Base-by-base conservation (phyloP, 2,329 filamentous ascomycete genomes). In the Incumbomyces delicatus region DNA sequence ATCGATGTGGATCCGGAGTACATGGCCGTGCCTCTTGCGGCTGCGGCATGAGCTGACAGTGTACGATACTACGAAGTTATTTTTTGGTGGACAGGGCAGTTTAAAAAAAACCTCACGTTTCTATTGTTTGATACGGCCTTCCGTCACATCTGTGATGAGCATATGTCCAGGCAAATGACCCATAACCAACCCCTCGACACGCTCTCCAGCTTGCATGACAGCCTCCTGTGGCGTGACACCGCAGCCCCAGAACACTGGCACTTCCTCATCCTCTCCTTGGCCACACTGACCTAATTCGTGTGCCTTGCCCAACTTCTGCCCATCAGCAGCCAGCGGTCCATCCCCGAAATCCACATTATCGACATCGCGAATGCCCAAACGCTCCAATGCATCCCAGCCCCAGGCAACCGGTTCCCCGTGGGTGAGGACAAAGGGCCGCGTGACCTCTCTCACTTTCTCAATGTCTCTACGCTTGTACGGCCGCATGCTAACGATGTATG, bases 141-240 rank as follows among this genome's bases (percentile, higher is more conserved):
- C 54, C 40, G 46, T 55, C 16, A 55, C 46, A 66, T 83, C 78
- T 44, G 80, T 59, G 1, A 81, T 62, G 35, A 82, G 57, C 78
- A 83, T 83, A 58, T 80, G 69, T 0, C 77, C 77, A 1, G 78
- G 78, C 14, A 73, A 71, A 63, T 83, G 80, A 1, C 71, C 74
- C 67, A 84, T 77, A 1, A 81, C 68, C 1, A 68, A 66, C 0
- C 80, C 80, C 39, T 74, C 56, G 38, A 80, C 56, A 6, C 22
- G 22, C 6, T 40, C 38, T 6, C 60, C 63, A 4, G 77, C 75
- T 47, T 66, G 67, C 69, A 80, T 73, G 1, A 83, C 75, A 12
- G 77, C 78, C 57, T 80, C 74, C 57, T 83, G 79, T 1, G 80
- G 78, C 32, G 80, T 83, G 10, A 83, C 78, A 30, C 79, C 79